Evolutionary conservation across 495 filamentous ascomycete genomes (phyloP).

Genomic region (Glonium stellatum): DNA sequence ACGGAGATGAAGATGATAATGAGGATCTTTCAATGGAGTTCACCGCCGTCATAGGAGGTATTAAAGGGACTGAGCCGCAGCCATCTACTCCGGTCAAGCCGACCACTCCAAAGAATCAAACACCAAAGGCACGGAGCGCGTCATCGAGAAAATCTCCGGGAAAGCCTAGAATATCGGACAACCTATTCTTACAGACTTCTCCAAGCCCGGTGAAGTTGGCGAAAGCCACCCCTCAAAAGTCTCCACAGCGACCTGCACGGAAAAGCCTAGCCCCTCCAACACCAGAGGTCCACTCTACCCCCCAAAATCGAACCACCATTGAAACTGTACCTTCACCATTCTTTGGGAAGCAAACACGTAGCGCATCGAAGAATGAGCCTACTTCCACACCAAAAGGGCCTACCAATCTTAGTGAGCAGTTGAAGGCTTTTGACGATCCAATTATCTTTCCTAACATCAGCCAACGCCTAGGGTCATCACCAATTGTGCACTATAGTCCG

Average conservation of each 20-base stretch:
- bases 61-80: slow-evolving; percentile 36
- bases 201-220: slow-evolving; percentile 3
- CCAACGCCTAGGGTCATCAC: slow-evolving; percentile 22
- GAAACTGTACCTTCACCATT: slow-evolving; percentile 18
- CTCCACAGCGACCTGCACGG: slow-evolving; percentile 16
- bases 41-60: slow-evolving; percentile 63
- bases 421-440: slow-evolving; percentile 22
- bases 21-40: slow-evolving; percentile 80
- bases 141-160: slow-evolving; percentile 17
- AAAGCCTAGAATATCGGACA: background rate
- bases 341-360: slow-evolving; percentile 5
- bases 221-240: slow-evolving; percentile 12
- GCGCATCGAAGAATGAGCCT: background rate
- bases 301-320: slow-evolving; percentile 8
- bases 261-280: slow-evolving; percentile 11
- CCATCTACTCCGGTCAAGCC: slow-evolving; percentile 12
- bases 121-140: slow-evolving; percentile 8
- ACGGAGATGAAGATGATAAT: slow-evolving; percentile 46
- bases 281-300: slow-evolving; percentile 4
- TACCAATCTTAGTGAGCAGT: too few species aligned
- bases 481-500: slow-evolving; percentile 24
- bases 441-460: slow-evolving; percentile 22
- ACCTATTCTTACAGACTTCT: background rate
- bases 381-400: slow-evolving; percentile 12
- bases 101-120: slow-evolving; percentile 2